Conservation (phyloP, 2,329 filamentous ascomycete genomes). For the Xylaria multiplex region DNA sequence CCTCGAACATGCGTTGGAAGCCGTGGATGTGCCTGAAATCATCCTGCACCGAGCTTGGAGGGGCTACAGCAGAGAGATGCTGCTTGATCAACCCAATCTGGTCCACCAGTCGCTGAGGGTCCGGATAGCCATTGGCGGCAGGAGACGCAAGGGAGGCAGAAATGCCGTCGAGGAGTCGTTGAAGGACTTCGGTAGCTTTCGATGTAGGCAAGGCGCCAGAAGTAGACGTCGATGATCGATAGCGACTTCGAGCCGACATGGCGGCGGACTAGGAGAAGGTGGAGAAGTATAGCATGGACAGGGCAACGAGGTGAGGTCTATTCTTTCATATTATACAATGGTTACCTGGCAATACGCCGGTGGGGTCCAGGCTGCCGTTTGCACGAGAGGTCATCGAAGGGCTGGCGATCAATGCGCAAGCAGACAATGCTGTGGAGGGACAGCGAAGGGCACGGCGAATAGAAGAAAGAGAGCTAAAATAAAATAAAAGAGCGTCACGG, state of each 20-base stretch:
- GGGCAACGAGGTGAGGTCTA: slow-evolving; percentile 16
- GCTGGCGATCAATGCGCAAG: slow-evolving; percentile 16
- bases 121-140: slow-evolving; percentile 57
- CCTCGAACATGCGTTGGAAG: slow-evolving; percentile 77
- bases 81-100: slow-evolving; percentile 74
- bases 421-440: slow-evolving; percentile 4
- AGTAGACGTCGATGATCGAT: slow-evolving; percentile 72
- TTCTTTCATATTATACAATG: slow-evolving; percentile 45
- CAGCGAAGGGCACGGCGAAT: background rate
- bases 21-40: slow-evolving; percentile 84
- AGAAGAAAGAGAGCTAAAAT: too few species aligned
- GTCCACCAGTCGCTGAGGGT: slow-evolving; percentile 61
- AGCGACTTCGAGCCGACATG: slow-evolving; percentile 66
- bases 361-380: slow-evolving; percentile 45
- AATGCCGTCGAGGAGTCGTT: slow-evolving; percentile 62
- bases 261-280: slow-evolving; percentile 43
- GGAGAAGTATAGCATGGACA: slow-evolving; percentile 31
- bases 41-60: slow-evolving; percentile 70
- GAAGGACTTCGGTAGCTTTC: slow-evolving; percentile 69
- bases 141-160: slow-evolving; percentile 50
- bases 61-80: slow-evolving; percentile 60
- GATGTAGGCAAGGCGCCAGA: slow-evolving; percentile 65
- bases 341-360: slow-evolving; percentile 43
- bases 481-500: background rate
- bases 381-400: slow-evolving; percentile 45